These are phyloP conservation scores for Cicer chorassanicum DNA, from an alignment of 306 rosid species.

Conservation along the genomic window DNA sequence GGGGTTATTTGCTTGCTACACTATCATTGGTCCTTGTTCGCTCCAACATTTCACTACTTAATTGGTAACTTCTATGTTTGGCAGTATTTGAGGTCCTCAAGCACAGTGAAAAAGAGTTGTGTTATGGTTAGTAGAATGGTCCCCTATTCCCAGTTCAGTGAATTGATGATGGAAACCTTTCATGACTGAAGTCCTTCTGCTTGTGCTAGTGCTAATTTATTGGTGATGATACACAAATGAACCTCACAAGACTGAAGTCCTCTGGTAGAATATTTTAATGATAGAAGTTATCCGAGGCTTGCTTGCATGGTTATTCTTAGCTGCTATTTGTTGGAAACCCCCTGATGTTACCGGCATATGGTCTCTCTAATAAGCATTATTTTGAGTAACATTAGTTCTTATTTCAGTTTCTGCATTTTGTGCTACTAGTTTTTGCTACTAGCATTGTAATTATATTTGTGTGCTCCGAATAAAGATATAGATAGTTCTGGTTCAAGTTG, in stretches of 20 bases:
- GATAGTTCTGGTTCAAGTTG: neutral
- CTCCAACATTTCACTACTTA: neutral
- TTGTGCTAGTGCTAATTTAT: conserved; percentile 1
- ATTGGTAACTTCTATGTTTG: conserved; percentile 4
- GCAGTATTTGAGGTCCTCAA: neutral
- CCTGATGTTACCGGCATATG: neutral
- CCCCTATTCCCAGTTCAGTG: neutral
- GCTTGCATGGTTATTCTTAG: conserved; percentile 7
- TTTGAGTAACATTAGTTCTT: neutral
- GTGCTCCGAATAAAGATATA: neutral
- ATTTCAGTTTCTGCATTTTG: neutral
- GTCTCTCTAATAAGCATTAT: neutral
- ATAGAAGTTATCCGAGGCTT: neutral
- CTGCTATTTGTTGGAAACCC: neutral
- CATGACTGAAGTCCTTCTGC: neutral
- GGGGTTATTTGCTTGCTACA: neutral
- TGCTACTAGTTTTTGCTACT: neutral
- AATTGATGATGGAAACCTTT: neutral
- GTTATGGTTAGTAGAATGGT: neutral
- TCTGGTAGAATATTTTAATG: neutral
- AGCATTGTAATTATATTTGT: neutral
- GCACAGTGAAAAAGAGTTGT: neutral
- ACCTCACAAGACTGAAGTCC: neutral
- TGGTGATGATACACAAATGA: conserved; percentile 7
- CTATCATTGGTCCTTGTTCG: neutral